Percentiles rank a stretch among this genome's conserved stretches.
These are phyloP conservation scores for Calendula officinalis DNA, from an alignment of 129 eudicot genomes.

Conservation along the genomic window DNA sequence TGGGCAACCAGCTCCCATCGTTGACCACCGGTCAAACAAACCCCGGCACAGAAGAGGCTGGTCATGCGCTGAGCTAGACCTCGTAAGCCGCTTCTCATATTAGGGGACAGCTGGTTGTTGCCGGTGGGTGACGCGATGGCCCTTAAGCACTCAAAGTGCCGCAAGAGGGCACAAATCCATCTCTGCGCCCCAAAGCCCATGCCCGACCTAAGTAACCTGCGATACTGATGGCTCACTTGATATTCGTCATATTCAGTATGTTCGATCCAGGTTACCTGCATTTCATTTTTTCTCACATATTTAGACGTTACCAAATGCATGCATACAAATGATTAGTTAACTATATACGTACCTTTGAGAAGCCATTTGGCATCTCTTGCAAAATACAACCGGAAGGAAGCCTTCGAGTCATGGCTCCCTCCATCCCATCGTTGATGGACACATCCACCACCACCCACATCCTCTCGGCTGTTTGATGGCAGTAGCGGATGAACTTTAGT, in stretches of 20 bases:
- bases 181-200: slow-evolving; percentile 27
- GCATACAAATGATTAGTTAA: not conserved
- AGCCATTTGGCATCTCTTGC: slow-evolving; percentile 64
- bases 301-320: not conserved
- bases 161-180: slow-evolving; percentile 28
- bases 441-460: slow-evolving; percentile 76
- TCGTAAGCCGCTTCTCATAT: slow-evolving; percentile 14
- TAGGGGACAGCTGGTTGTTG: not conserved
- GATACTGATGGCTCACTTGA: slow-evolving; percentile 4
- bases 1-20: slow-evolving; percentile 16
- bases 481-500: slow-evolving; percentile 50
- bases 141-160: slow-evolving; percentile 18
- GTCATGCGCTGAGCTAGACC: slow-evolving; percentile 22
- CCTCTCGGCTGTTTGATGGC: slow-evolving; percentile 54
- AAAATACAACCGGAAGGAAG: slow-evolving; percentile 71
- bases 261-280: slow-evolving; percentile 29
- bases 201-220: slow-evolving; percentile 18
- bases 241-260: slow-evolving; percentile 27
- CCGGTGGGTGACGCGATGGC: slow-evolving; percentile 3
- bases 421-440: slow-evolving; percentile 43
- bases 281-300: not conserved
- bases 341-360: slow-evolving; percentile 45
- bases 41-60: slow-evolving; percentile 15
- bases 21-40: slow-evolving; percentile 22
- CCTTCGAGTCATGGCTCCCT: slow-evolving; percentile 48